Base-by-base conservation (phyloP, 768 basidiomycete species). In the Brasilioporus rufonigricans region DNA sequence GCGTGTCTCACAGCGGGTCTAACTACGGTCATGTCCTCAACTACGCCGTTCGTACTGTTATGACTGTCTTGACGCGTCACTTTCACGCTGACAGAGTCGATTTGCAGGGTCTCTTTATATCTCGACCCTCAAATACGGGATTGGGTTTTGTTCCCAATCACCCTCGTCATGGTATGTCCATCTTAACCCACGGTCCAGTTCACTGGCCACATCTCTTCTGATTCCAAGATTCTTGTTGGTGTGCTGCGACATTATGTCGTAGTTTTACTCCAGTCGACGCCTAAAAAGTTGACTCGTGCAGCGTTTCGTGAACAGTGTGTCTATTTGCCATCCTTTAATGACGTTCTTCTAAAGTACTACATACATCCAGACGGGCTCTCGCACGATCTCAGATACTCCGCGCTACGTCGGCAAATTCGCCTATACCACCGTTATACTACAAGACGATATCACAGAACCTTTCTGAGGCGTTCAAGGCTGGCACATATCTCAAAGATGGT, bases 71-170 rank as follows among this genome's bases (percentile, higher is more conserved):
- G 46, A 35, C 44, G 52, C 38, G 43, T 47, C 39, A 32, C 55
- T 18, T 26, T 41, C 49, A 26, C 26, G 41, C 61, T 63, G n/a
- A 65, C 44, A n/a, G 5, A 13, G 8, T 36, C 19, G 13, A 53
- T 39, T 56, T 53, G 11, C 55, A 79, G 77, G 60, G 69, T 73
- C 27, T 80, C 83, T 21, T 69, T 87, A 27, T 87, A 93, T 73
- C 85, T 98, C 45, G 94, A 98, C 76, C 95, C 94, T 40, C 91
- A 94, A 73, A 98, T 98, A 71, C 85, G 94, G 63, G 93, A 90
- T 67, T 91, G 88, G 89, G 86, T 98, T 41, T 74, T 98, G 55
- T 93, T 98, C 74, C 95, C 95, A 50, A 97, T 98, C 74, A 98
- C 94, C 48, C 77, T 97, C 58, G 93, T 98, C 68, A 97, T 97